Percentiles rank a stretch among this genome's conserved stretches.
These are phyloP conservation scores for Teratosphaeria destructans DNA, from an alignment of 2,329 filamentous ascomycete species.

Conservation along the genomic window DNA sequence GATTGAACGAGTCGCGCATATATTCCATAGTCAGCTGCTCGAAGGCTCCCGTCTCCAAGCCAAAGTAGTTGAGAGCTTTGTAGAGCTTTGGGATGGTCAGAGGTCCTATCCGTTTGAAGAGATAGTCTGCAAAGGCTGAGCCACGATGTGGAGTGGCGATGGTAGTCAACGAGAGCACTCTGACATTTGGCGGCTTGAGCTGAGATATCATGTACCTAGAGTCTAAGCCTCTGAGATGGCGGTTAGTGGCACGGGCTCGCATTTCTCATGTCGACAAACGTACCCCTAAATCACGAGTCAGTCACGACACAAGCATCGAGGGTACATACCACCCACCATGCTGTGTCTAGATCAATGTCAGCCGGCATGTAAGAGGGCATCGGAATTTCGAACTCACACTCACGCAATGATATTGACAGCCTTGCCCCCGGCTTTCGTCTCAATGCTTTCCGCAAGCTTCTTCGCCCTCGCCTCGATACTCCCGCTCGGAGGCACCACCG, in stretches of 20 bases:
- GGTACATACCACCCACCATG: conserved; percentile 30
- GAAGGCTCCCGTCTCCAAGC: conserved; percentile 50
- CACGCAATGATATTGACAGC: conserved; percentile 56
- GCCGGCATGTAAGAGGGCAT: neutral
- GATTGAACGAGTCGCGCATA: conserved; percentile 50
- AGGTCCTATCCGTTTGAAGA: conserved; percentile 46
- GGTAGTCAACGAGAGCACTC: conserved; percentile 60
- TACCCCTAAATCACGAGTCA: conserved; percentile 4
- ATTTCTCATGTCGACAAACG: neutral
- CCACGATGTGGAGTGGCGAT: conserved; percentile 53
- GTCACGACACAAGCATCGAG: neutral
- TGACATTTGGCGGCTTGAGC: conserved; percentile 53
- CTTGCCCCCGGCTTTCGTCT: conserved; percentile 42
- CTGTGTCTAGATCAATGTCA: conserved; percentile 39
- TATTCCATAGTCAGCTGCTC: conserved; percentile 50
- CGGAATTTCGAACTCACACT: conserved; percentile 19
- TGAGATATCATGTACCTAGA: conserved; percentile 54
- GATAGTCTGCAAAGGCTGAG: conserved; percentile 52
- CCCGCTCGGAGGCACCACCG: conserved; percentile 48
- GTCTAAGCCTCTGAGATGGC: conserved; percentile 45
- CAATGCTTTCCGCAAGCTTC: conserved; percentile 44
- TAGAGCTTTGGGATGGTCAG: conserved; percentile 43
- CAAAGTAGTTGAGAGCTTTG: conserved; percentile 43
- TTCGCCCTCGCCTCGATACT: conserved; percentile 49
- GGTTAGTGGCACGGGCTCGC: neutral